Conservation (phyloP, 176 grass and related monocot genomes). For the Raddia guianensis region DNA sequence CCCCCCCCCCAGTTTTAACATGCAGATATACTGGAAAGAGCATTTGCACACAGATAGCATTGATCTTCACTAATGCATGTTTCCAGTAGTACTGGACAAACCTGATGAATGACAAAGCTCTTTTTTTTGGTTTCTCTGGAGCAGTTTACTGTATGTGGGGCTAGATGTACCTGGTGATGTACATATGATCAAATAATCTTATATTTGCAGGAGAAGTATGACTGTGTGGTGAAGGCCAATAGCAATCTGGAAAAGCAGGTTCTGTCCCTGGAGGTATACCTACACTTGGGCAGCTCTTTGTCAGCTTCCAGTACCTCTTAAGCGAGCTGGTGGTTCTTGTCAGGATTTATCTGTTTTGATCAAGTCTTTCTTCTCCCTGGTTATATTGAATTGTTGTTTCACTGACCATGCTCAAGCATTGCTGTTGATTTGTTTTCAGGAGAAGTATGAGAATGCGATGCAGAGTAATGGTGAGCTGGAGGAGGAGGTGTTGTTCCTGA, state of each 20-base stretch:
- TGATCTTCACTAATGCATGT: not conserved
- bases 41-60: not conserved
- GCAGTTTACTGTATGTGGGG: not conserved
- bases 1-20: not conserved
- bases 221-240: constrained; percentile 41
- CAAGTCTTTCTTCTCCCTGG: not conserved
- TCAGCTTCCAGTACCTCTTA: not conserved
- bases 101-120: not conserved
- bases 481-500: constrained; percentile 43
- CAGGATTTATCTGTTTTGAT: constrained; percentile 2
- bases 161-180: not conserved
- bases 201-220: constrained; percentile 51
- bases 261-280: constrained; percentile 28
- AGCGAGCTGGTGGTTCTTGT: not conserved
- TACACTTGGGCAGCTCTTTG: not conserved
- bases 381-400: not conserved
- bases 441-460: constrained; percentile 5
- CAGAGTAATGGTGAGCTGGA: constrained; percentile 30
- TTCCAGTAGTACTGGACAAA: not conserved
- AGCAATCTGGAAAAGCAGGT: constrained; percentile 53
- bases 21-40: not conserved
- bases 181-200: constrained; percentile 8
- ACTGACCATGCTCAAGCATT: constrained; percentile 4
- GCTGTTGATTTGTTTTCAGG: constrained; percentile 29
- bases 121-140: not conserved